A percentile compares a stretch with the other conserved stretches of the same genome.
These are phyloP conservation scores for Kodamaea jinghongensis DNA, from an alignment of 805 yeast genomes.

Conservation along the genomic window DNA sequence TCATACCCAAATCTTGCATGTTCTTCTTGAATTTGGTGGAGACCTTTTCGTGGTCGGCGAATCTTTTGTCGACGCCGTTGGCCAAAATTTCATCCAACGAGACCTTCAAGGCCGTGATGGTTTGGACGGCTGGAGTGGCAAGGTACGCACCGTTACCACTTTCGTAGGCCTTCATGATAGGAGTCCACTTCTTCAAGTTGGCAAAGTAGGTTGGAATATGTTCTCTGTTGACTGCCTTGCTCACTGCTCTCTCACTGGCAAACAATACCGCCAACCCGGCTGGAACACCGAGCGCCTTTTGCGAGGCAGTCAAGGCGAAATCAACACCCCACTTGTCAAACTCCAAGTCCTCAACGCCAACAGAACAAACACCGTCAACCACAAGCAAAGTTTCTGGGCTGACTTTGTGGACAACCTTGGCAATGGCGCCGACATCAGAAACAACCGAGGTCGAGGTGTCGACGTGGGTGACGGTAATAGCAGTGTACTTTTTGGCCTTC, in stretches of 20 bases:
- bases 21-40: slow-evolving; percentile 65
- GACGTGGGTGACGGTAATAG: slow-evolving; percentile 88
- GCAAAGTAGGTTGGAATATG: slow-evolving; percentile 61
- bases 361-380: slow-evolving; percentile 94
- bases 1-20: slow-evolving; percentile 58
- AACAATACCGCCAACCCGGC: slow-evolving; percentile 82
- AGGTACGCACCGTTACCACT: slow-evolving; percentile 76
- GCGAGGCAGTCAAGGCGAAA: slow-evolving; percentile 86
- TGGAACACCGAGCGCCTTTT: slow-evolving; percentile 93
- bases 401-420: slow-evolving; percentile 55
- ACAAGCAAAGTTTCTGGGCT: slow-evolving; percentile 81
- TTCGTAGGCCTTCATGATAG: slow-evolving; percentile 85
- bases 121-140: slow-evolving; percentile 96
- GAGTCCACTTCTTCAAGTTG: slow-evolving; percentile 79
- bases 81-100: slow-evolving; percentile 71
- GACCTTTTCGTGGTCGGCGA: slow-evolving; percentile 58
- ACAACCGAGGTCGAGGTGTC: slow-evolving; percentile 97
- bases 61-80: slow-evolving; percentile 53
- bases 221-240: slow-evolving; percentile 49
- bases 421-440: slow-evolving; percentile 60
- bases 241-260: slow-evolving; percentile 73
- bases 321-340: slow-evolving; percentile 91
- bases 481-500: slow-evolving; percentile 49
- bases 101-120: slow-evolving; percentile 74
- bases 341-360: slow-evolving; percentile 82